Evolutionary conservation across 169 alveolate genomes (phyloP).

Genomic region (Plasmodium cynomolgi): DNA sequence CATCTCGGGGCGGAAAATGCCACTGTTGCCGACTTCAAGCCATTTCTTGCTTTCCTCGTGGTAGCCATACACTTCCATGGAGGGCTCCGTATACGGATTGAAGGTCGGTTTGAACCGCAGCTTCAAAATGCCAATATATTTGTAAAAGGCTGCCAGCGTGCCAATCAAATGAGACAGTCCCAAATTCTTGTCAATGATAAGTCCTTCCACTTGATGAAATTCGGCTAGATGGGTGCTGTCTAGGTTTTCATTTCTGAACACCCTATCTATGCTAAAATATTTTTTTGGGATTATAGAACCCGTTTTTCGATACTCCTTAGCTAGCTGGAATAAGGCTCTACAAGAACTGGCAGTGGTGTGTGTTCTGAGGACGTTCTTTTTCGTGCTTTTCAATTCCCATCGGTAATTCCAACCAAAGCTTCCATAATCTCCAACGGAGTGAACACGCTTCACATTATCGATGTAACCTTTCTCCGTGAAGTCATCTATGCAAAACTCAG

Average conservation of each 20-base stretch:
- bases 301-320: conserved; percentile 90
- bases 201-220: conserved; percentile 98
- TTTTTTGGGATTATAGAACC: conserved; percentile 90
- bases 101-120: conserved; percentile 99
- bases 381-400: conserved; percentile 93
- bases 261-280: conserved; percentile 99
- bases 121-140: conserved; percentile 93
- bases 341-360: conserved; percentile 99
- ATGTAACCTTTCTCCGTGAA: conserved; percentile 85
- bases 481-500: conserved; percentile 21
- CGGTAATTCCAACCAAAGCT: conserved; percentile 98
- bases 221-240: conserved; percentile 99
- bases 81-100: conserved; percentile 99
- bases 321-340: conserved; percentile 93
- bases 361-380: conserved; percentile 93
- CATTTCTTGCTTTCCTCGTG: conserved; percentile 96
- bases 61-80: conserved; percentile 99
- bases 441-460: conserved; percentile 93
- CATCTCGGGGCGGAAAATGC: conserved; percentile 99
- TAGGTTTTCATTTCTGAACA: conserved; percentile 98
- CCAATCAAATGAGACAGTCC: conserved; percentile 95
- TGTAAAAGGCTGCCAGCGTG: conserved; percentile 92
- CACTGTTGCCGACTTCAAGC: conserved; percentile 99
- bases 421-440: conserved; percentile 94
- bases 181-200: conserved; percentile 93